Base-by-base conservation (phyloP, 306 rosid species). In the Cucurbita pepo region DNA sequence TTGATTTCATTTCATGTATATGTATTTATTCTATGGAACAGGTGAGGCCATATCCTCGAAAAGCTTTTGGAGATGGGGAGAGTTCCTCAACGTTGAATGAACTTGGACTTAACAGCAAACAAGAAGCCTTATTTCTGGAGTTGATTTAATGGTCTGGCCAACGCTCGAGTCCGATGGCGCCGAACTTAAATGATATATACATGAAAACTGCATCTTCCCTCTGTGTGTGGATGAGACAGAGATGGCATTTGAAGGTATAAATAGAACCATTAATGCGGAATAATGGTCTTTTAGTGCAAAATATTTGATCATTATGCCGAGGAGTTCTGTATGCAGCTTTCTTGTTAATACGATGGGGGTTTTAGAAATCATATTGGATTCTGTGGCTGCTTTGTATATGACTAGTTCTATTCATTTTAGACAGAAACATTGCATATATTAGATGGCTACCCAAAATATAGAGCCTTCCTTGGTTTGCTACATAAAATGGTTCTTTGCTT, bases 41-140 rank as follows among this genome's bases (percentile, higher is more conserved):
- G 99, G 99, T 89, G 88, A 91, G 96, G 86, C 91, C 92, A 18
- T 88, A 86, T 81, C 99, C 96, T 12, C 87, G 96, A 88, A 92
- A 88, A 18, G 91, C 91, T 56, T 95, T 88, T 74, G 83, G 89
- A 19, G 81, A 80, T 36, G 97, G 79, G 59, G 97, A 91, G 80
- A 78, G 88, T 77, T 81, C 86, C 11, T 75, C 83, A 76, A 83
- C 83, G 5, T 79, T 95, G 58, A 84, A 69, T 36, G 99, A 91
- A 75, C 89, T 89, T 11, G 97, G 97, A 43, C 78, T 95, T 34
- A 86, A 91, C 79, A 85, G 83, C 89, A 95, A 89, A 84, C 95
- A 95, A 77, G 99, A 94, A 83, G 96, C 95, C 61, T 86, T 94
- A 80, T 94, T 83, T 83, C 83, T 94, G 82, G 97, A 89, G 90